These are phyloP conservation scores for Taiozyma sp. DNA, from an alignment of 1,139 yeast genomes.

Conservation along the genomic window DNA sequence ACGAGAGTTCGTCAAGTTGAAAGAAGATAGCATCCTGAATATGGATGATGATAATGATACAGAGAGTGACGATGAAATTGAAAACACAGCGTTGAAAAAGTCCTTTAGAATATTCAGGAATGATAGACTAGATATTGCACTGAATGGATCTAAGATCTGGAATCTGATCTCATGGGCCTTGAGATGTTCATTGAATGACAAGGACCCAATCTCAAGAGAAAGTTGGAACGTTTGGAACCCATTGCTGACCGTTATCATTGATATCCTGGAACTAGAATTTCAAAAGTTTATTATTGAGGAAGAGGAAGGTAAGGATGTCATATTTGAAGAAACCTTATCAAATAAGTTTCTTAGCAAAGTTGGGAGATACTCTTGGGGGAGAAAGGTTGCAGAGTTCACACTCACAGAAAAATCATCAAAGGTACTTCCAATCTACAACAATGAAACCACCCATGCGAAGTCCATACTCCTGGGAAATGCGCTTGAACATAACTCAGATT, in stretches of 20 bases:
- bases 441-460: constrained; percentile 15
- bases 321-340: constrained; percentile 5
- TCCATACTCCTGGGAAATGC: constrained; percentile 8
- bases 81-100: constrained; percentile 11
- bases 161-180: constrained; percentile 19
- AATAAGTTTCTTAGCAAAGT: constrained; percentile 14
- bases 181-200: constrained; percentile 8
- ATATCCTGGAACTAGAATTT: constrained; percentile 16
- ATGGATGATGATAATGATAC: constrained; percentile 3
- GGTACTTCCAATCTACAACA: constrained; percentile 8
- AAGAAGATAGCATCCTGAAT: neutral
- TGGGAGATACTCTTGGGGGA: constrained; percentile 26
- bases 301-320: neutral
- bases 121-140: constrained; percentile 18
- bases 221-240: constrained; percentile 22
- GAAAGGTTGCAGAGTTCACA: constrained; percentile 14
- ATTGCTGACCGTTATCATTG: constrained; percentile 12
- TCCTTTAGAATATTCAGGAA: constrained; percentile 15
- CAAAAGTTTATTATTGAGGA: neutral
- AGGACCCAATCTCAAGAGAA: constrained; percentile 3
- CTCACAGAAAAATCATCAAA: constrained; percentile 4
- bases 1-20: constrained; percentile 3
- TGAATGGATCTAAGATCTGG: constrained; percentile 15
- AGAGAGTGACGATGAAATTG: constrained; percentile 3
- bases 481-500: neutral